phyloP scores from a whole-genome alignment of 2,329 filamentous ascomycete genomes.

The Bipolaris victoriae region DNA sequence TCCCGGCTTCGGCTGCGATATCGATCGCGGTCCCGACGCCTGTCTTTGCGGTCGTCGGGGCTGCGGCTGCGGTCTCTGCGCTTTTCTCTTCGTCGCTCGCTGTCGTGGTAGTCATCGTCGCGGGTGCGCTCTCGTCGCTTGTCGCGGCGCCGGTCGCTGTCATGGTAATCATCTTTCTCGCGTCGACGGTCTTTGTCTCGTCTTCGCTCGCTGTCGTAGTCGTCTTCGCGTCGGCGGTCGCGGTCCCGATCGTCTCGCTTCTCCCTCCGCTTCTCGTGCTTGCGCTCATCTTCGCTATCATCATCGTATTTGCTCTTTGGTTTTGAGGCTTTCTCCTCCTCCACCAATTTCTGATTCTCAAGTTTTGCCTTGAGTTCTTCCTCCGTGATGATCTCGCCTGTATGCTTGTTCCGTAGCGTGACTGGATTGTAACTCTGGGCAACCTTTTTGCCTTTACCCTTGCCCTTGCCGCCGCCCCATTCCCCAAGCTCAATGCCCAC shows the following conservation, averaged over 20 bases:
- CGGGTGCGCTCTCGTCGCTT: constrained; percentile 25
- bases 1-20: constrained; percentile 37
- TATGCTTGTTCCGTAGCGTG: constrained; percentile 65
- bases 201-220: constrained; percentile 29
- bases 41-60: constrained; percentile 36
- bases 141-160: constrained; percentile 29
- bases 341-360: constrained; percentile 56
- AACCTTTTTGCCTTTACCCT: constrained; percentile 54
- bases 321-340: constrained; percentile 45
- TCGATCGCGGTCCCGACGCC: constrained; percentile 29
- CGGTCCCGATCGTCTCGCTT: constrained; percentile 21
- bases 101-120: constrained; percentile 22
- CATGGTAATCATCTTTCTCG: constrained; percentile 28
- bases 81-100: constrained; percentile 18
- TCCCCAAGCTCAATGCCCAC: constrained; percentile 72
- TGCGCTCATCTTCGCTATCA: constrained; percentile 23
- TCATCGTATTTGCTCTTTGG: constrained; percentile 22
- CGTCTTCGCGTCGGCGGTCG: constrained; percentile 27
- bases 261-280: constrained; percentile 26
- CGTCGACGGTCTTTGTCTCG: constrained; percentile 25
- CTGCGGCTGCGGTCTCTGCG: constrained; percentile 30
- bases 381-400: constrained; percentile 67
- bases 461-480: constrained; percentile 62
- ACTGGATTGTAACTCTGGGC: constrained; percentile 66
- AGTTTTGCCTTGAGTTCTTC: constrained; percentile 63